phyloP scores from a whole-genome alignment of 2,329 filamentous ascomycete species.

The Karstenula rhodostoma region DNA sequence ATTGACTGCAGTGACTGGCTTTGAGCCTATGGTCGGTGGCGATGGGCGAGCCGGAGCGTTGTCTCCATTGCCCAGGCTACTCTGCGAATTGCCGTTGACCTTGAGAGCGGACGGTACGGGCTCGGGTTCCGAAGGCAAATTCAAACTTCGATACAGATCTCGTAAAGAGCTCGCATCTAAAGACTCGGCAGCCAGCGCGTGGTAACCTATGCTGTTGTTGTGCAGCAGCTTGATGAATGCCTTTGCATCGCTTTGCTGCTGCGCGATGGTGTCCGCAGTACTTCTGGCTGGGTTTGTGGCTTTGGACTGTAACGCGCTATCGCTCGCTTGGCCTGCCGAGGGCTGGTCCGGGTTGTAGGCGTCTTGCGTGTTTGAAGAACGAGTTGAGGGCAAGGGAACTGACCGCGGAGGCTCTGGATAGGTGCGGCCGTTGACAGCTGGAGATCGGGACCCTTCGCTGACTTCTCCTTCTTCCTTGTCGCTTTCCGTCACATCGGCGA shows the following conservation, averaged over 20 bases:
- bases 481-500: conserved; percentile 46
- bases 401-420: conserved; percentile 33
- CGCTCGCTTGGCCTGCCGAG: conserved; percentile 24
- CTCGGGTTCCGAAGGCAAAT: conserved; percentile 39
- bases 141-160: conserved; percentile 37
- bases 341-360: conserved; percentile 30
- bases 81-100: conserved; percentile 15
- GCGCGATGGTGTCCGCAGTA: conserved; percentile 18
- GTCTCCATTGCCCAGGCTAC: conserved; percentile 13
- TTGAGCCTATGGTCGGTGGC: conserved; percentile 16
- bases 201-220: conserved; percentile 73
- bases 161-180: conserved; percentile 38
- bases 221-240: conserved; percentile 51
- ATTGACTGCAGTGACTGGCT: conserved; percentile 29
- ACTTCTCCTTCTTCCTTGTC: conserved; percentile 79
- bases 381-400: conserved; percentile 22
- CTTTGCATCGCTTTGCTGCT: conserved; percentile 44
- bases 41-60: conserved; percentile 16
- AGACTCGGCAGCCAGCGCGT: conserved; percentile 63
- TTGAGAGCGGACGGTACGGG: conserved; percentile 32
- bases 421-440: conserved; percentile 19
- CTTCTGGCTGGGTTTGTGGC: conserved; percentile 13
- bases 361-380: conserved; percentile 15
- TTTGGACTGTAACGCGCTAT: conserved; percentile 15
- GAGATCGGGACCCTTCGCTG: conserved; percentile 61